Base-by-base conservation (phyloP, 1,284 basidiomycete genomes). In the Rhizoctonia solani region DNA sequence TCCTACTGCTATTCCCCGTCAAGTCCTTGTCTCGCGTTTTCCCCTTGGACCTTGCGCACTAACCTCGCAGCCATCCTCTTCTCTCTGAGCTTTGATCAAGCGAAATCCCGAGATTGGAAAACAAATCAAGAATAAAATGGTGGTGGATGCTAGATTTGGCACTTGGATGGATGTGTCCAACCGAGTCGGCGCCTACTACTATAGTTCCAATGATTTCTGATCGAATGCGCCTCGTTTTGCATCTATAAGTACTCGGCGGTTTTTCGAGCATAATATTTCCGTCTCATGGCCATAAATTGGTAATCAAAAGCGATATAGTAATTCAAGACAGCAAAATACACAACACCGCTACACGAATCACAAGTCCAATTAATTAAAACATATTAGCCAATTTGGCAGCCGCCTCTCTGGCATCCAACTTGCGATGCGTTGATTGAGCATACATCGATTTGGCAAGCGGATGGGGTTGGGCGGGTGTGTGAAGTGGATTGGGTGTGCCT, bases 321-420 rank as follows among this genome's bases (percentile, higher is more conserved):
- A 61, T 61, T 61, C 42, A 49, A 30, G 6, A 21, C 46, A 44
- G n/a, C 21, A 34, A 13, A 49, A 34, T 46, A 30, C 44, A 61
- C 50, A 61, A 42, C 47, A 46, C 42, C 32, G n/a, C n/a, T n/a
- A n/a, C n/a, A n/a, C n/a, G n/a, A n/a, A n/a, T n/a, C n/a, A n/a
- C n/a, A n/a, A n/a, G n/a, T n/a, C n/a, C n/a, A 21, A 16, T 44
- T 49, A 19, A 47, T 77, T 78, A 92, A 74, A 92, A 89, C 87
- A 92, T 90, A 74, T 92, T 92, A 6, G 90, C 90, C 66, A 93
- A 81, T 75, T 92, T 92, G 75, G 89, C 91, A 23, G 91, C 90
- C n/a, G 90, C 90, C 75, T 92, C 87, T 71, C 85, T 81, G 5
- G 91, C 86, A 76, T 93, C 90, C 72, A 93, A 75, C 71, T 87